Evolutionary conservation across 164 flowering plant genomes (phyloP).

Genomic region (Vitis rupestris): DNA sequence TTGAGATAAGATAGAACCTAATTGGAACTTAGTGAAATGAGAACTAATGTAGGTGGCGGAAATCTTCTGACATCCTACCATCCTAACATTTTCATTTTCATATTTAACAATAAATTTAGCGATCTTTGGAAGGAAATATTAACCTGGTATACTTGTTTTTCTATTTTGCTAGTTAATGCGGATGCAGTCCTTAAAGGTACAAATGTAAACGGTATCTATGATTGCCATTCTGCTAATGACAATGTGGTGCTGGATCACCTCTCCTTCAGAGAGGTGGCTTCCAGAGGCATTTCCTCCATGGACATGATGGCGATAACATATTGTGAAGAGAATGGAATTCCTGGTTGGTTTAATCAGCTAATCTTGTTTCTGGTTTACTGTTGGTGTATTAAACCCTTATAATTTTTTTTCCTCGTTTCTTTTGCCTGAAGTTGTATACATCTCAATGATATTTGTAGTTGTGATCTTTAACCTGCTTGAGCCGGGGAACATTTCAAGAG

Average conservation of each 20-base stretch:
- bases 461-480: constrained; percentile 79
- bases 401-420: not conserved
- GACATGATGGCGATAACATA: constrained; percentile 76
- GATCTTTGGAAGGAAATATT: too few relatives aligned
- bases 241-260: constrained; percentile 61
- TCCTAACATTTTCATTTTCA: not conserved
- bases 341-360: constrained; percentile 49
- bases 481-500: constrained; percentile 88
- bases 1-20: too few relatives aligned
- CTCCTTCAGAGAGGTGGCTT: constrained; percentile 66
- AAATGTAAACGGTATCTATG: constrained; percentile 67
- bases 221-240: constrained; percentile 59
- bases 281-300: constrained; percentile 68
- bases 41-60: too few relatives aligned
- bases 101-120: too few relatives aligned
- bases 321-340: constrained; percentile 84
- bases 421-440: not conserved
- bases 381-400: not conserved
- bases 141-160: too few relatives aligned
- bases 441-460: constrained; percentile 38
- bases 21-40: too few relatives aligned
- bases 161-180: constrained; percentile 58
- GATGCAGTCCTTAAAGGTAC: constrained; percentile 87
- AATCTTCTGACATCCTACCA: too few relatives aligned
- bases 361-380: not conserved